A percentile compares a stretch with the other conserved stretches of the same genome.
phyloP scores from a whole-genome alignment of 208 protist genomes.

The Crithidia expoeki region DNA sequence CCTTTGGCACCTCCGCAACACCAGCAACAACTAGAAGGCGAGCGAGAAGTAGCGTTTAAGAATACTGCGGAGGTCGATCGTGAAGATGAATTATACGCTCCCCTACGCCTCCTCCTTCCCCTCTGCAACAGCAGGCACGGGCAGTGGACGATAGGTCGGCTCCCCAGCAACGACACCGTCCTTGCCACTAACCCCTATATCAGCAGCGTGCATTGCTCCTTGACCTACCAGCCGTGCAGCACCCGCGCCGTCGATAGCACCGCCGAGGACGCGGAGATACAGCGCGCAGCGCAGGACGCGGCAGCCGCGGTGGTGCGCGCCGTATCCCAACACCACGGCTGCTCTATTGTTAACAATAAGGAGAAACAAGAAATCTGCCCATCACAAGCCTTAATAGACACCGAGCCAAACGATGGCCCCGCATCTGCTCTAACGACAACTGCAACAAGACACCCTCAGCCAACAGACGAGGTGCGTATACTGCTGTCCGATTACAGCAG shows the following conservation, averaged over 20 bases:
- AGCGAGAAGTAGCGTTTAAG: not conserved
- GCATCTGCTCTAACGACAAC: not conserved
- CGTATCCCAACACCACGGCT: not conserved
- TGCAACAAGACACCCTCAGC: no score
- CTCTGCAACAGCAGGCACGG: slow-evolving; percentile 26
- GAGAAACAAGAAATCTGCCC: no score
- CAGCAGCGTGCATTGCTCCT: slow-evolving; percentile 55
- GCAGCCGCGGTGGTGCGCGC: not conserved
- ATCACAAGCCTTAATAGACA: no score
- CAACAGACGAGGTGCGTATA: slow-evolving; percentile 1
- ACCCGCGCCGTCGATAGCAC: not conserved
- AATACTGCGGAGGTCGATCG: not conserved
- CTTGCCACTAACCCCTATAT: slow-evolving; percentile 53
- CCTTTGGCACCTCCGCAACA: not conserved
- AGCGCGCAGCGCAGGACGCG: slow-evolving; percentile 1
- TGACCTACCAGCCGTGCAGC: slow-evolving; percentile 12
- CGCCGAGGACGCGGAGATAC: not conserved
- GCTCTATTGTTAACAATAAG: not conserved
- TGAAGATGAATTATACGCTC: not conserved
- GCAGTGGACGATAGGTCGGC: slow-evolving; percentile 43
- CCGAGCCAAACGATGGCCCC: not conserved
- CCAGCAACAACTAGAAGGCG: not conserved
- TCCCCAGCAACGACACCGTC: slow-evolving; percentile 40
- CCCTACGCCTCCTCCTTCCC: slow-evolving; percentile 30
- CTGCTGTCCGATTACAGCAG: slow-evolving; percentile 59